Evolutionary conservation across 139 green algal species (phyloP).

Genomic region (Coccomyxa sp.): DNA sequence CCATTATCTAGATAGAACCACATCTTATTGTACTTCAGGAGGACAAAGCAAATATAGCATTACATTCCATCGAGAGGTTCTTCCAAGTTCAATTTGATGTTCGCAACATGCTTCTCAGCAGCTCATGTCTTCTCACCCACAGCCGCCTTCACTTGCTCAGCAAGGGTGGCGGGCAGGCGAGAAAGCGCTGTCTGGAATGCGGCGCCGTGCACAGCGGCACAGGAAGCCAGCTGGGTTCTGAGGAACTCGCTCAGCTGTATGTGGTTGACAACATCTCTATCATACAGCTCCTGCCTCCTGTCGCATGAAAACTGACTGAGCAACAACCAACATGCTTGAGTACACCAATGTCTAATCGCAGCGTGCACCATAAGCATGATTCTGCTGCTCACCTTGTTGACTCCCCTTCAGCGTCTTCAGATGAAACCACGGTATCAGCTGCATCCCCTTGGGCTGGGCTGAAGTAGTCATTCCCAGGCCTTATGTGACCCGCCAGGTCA

Average conservation of each 20-base stretch:
- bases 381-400: neutral
- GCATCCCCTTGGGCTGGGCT: neutral
- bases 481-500: constrained; percentile 10
- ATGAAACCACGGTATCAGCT: constrained; percentile 12
- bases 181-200: neutral
- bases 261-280: neutral
- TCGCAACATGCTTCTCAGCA: too few relatives aligned
- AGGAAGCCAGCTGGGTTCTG: neutral
- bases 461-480: neutral
- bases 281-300: neutral
- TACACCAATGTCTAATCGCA: neutral
- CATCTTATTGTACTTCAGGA: too few relatives aligned
- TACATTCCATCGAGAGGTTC: too few relatives aligned
- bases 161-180: neutral
- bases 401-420: constrained; percentile 34
- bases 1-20: too few relatives aligned
- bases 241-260: neutral
- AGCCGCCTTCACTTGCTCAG: neutral
- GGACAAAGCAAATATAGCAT: too few relatives aligned
- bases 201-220: neutral
- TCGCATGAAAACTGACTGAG: too few relatives aligned
- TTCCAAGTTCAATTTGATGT: too few relatives aligned
- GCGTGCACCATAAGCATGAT: neutral
- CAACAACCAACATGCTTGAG: neutral
- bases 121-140: too few relatives aligned